Evolutionary conservation across 371 early-diverging fungal species (phyloP).

Genomic region (Lichtheimia corymbifera): DNA sequence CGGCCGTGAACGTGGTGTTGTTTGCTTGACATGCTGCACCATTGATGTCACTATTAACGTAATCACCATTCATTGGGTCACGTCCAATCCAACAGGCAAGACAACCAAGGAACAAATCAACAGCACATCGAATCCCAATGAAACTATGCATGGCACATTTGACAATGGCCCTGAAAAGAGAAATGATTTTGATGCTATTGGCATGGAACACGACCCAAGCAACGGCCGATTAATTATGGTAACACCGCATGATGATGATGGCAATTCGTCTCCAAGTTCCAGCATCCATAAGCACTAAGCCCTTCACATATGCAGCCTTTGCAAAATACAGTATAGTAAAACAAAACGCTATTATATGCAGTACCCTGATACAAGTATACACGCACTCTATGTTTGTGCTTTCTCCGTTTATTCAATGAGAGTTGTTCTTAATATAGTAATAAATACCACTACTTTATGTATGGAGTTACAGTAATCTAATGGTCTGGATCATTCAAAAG

Average conservation of each 20-base stretch:
- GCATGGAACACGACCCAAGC: slow-evolving; percentile 10
- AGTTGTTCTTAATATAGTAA: too few species aligned
- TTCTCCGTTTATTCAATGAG: too few species aligned
- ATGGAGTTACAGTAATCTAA: too few species aligned
- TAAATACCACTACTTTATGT: too few species aligned
- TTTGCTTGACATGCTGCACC: slow-evolving; percentile 55
- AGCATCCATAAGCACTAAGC: background rate
- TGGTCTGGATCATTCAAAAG: too few species aligned
- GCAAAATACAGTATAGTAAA: too few species aligned
- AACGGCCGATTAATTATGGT: slow-evolving; percentile 19
- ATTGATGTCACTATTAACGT: slow-evolving; percentile 60
- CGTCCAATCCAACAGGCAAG: slow-evolving; percentile 10
- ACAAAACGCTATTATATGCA: too few species aligned
- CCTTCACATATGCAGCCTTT: too few species aligned
- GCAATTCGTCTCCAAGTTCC: background rate
- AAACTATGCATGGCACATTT: slow-evolving; percentile 13
- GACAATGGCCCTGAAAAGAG: slow-evolving; percentile 7
- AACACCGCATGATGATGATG: slow-evolving; percentile 15
- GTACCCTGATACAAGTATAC: too few species aligned
- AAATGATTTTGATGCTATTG: slow-evolving; percentile 5
- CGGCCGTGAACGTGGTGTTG: slow-evolving; percentile 49
- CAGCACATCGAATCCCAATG: slow-evolving; percentile 10
- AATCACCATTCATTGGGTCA: slow-evolving; percentile 52
- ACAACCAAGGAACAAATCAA: slow-evolving; percentile 11
- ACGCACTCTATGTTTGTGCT: too few species aligned